Conservation (phyloP, 1,284 basidiomycete genomes). For the Irpex sp. region DNA sequence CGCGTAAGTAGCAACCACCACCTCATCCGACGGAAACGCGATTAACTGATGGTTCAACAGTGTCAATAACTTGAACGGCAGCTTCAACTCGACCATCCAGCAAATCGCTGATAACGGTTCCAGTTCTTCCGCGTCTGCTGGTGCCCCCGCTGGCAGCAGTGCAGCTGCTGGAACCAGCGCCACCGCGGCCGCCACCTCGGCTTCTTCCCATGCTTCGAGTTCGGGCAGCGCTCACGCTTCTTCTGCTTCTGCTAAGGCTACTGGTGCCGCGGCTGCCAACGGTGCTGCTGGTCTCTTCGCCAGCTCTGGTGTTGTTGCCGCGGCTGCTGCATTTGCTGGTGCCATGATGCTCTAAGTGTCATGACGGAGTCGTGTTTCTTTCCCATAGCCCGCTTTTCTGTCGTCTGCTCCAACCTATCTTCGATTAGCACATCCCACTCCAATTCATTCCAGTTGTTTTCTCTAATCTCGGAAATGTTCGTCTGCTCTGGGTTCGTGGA, state of each 20-base stretch:
- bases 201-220: constrained; percentile 19
- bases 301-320: constrained; percentile 14
- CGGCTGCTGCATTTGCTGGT: constrained; percentile 24
- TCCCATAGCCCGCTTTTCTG: not conserved
- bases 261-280: constrained; percentile 22
- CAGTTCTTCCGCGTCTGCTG: constrained; percentile 37
- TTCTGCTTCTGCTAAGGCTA: constrained; percentile 18
- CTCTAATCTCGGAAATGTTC: not conserved
- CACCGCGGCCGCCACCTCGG: constrained; percentile 16
- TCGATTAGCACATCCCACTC: not conserved
- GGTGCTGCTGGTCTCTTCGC: constrained; percentile 23
- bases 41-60: constrained; percentile 29
- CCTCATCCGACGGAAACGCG: too few species aligned
- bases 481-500: constrained; percentile 9
- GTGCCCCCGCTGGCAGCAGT: constrained; percentile 17
- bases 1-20: constrained; percentile 37
- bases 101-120: constrained; percentile 58
- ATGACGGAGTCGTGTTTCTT: not conserved
- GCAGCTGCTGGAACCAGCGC: constrained; percentile 13
- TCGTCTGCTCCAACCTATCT: not conserved
- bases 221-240: constrained; percentile 16
- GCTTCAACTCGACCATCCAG: constrained; percentile 50
- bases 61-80: constrained; percentile 59
- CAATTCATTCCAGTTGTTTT: not conserved
- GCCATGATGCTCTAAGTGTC: constrained; percentile 24